phyloP scores from a whole-genome alignment of 1,139 yeast genomes.

The Debaryomycetaceae sp. region DNA sequence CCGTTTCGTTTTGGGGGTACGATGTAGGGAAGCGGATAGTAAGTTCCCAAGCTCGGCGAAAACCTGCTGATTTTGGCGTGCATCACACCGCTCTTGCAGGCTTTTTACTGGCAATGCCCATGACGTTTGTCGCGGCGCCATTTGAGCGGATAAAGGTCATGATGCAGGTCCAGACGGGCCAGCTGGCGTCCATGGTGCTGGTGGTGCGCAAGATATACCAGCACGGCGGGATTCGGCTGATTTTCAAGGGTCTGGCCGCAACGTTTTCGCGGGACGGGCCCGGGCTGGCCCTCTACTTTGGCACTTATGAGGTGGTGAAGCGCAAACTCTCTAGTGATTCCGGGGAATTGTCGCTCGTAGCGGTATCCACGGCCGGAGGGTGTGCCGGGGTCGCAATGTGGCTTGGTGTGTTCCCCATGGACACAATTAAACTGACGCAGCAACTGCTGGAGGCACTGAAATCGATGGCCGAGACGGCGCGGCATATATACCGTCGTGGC shows the following conservation, averaged over 20 bases:
- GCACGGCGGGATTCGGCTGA: conserved; percentile 75
- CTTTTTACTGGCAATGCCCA: conserved; percentile 90
- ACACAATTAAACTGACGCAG: conserved; percentile 84
- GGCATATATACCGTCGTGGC: conserved; percentile 51
- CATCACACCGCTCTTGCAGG: conserved; percentile 85
- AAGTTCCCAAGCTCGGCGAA: conserved; percentile 27
- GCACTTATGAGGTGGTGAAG: conserved; percentile 82
- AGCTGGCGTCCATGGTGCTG: conserved; percentile 40
- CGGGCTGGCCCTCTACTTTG: conserved; percentile 94
- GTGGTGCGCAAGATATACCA: conserved; percentile 62
- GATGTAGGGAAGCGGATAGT: conserved; percentile 83
- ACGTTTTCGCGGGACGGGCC: conserved; percentile 97
- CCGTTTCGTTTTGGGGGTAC: conserved; percentile 97
- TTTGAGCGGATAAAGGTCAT: conserved; percentile 93
- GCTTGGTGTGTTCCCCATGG: conserved; percentile 93
- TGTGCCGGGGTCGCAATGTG: conserved; percentile 95
- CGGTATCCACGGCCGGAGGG: conserved; percentile 87
- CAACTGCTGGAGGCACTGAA: conserved; percentile 52
- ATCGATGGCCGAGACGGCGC: conserved; percentile 58
- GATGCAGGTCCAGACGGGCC: conserved; percentile 64
- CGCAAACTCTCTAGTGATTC: conserved; percentile 46
- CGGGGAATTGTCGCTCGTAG: conserved; percentile 51
- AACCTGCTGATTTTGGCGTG: conserved; percentile 40
- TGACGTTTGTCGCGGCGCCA: conserved; percentile 92
- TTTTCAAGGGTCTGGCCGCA: conserved; percentile 85